Evolutionary conservation across 495 filamentous ascomycete species (phyloP).

Genomic region (Talaromyces trachyspermus): DNA sequence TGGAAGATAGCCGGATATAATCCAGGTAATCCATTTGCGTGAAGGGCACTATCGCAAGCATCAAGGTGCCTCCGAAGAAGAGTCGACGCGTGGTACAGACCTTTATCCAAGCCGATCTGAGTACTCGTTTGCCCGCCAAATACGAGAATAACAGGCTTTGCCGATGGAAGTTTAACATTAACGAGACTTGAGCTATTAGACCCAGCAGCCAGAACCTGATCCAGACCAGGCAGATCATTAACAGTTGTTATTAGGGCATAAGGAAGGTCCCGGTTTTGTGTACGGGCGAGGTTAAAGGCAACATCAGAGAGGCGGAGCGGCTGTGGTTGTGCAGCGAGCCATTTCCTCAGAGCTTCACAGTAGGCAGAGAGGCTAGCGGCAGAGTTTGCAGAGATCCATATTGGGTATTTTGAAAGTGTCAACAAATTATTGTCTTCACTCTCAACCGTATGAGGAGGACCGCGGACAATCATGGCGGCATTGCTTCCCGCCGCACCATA

Average conservation of each 20-base stretch:
- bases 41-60: conserved; percentile 21
- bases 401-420: conserved; percentile 6
- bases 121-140: conserved; percentile 28
- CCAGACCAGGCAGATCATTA: background rate
- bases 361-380: conserved; percentile 8
- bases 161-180: background rate
- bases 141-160: conserved; percentile 18
- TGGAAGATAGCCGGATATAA: conserved; percentile 42
- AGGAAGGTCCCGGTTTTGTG: conserved; percentile 12
- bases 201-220: background rate
- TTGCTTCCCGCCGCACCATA: conserved; percentile 47
- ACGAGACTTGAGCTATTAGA: conserved; percentile 2
- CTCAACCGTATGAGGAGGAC: background rate
- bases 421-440: background rate
- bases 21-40: conserved; percentile 18
- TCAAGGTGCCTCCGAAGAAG: conserved; percentile 27
- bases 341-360: conserved; percentile 8
- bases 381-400: conserved; percentile 13
- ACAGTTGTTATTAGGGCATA: conserved; percentile 1
- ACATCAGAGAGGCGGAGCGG: conserved; percentile 7
- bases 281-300: conserved; percentile 14
- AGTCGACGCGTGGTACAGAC: conserved; percentile 19
- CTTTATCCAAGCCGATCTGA: conserved; percentile 14
- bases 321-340: background rate
- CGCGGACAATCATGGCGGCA: conserved; percentile 32